phyloP scores from a whole-genome alignment of 2,329 filamentous ascomycete species.

The Massarina eburnea region DNA sequence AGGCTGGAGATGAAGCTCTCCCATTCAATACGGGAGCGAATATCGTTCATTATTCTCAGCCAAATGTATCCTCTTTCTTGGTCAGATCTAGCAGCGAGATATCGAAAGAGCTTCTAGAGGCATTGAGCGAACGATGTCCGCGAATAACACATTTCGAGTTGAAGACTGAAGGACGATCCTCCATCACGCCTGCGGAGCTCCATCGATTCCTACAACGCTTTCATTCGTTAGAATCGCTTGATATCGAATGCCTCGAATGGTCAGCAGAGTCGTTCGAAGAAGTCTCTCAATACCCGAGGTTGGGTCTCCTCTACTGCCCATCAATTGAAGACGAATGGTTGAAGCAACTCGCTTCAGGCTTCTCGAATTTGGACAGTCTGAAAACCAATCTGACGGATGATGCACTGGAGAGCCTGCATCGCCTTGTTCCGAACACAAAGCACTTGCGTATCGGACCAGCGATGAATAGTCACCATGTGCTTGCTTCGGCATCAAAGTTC shows the following conservation, averaged over 20 bases:
- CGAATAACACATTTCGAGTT: not conserved
- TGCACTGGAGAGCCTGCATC: not conserved
- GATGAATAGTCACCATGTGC: not conserved
- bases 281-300: not conserved
- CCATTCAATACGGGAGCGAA: not conserved
- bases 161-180: no score
- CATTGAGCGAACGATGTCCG: not conserved
- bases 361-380: not conserved
- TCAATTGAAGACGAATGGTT: not conserved
- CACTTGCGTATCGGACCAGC: not conserved
- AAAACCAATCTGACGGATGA: not conserved
- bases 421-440: not conserved
- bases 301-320: not conserved
- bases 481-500: not conserved
- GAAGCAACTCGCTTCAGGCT: not conserved
- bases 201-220: no score
- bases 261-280: not conserved
- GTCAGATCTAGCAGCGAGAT: not conserved
- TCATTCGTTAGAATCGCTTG: not conserved
- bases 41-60: constrained; percentile 1
- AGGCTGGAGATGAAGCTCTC: not conserved
- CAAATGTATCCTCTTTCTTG: not conserved
- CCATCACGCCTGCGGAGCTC: no score
- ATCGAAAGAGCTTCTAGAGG: not conserved
- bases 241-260: not conserved